These are phyloP conservation scores for Hypomontagnella monticulosa DNA, from an alignment of 495 filamentous ascomycete genomes.

Conservation along the genomic window DNA sequence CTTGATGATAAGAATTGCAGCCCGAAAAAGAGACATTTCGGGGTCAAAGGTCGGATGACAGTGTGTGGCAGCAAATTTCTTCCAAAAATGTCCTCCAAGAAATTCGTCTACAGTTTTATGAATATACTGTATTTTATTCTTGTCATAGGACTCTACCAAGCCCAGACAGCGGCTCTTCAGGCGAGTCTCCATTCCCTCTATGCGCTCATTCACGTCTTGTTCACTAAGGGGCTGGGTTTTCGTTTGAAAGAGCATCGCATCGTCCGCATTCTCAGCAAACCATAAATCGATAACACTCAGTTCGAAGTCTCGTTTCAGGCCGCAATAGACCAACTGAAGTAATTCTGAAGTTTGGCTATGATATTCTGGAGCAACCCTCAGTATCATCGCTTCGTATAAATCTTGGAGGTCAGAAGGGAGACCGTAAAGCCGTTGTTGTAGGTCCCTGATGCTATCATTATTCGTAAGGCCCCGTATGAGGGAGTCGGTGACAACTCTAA, in stretches of 20 bases:
- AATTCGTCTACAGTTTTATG: slow-evolving; percentile 1
- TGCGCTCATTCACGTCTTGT: background rate
- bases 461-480: slow-evolving; percentile 37
- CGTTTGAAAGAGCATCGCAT: slow-evolving; percentile 3
- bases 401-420: slow-evolving; percentile 35
- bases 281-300: background rate
- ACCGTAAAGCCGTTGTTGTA: slow-evolving; percentile 18
- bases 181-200: background rate
- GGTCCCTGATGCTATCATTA: slow-evolving; percentile 21
- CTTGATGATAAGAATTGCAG: background rate
- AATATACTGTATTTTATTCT: background rate
- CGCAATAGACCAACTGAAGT: background rate
- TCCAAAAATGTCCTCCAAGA: background rate
- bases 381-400: slow-evolving; percentile 24
- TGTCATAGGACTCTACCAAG: background rate
- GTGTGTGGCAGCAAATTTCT: background rate
- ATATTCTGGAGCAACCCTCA: background rate
- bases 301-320: background rate
- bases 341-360: background rate
- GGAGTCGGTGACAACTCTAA: slow-evolving; percentile 39
- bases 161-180: slow-evolving; percentile 7
- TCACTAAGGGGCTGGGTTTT: background rate
- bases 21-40: background rate
- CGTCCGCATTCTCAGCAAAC: slow-evolving; percentile 1
- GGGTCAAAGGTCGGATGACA: background rate